A percentile compares a stretch with the other conserved stretches of the same genome.
These are phyloP conservation scores for Fusarium zealandicum DNA, from an alignment of 2,329 filamentous ascomycete genomes.

Conservation along the genomic window DNA sequence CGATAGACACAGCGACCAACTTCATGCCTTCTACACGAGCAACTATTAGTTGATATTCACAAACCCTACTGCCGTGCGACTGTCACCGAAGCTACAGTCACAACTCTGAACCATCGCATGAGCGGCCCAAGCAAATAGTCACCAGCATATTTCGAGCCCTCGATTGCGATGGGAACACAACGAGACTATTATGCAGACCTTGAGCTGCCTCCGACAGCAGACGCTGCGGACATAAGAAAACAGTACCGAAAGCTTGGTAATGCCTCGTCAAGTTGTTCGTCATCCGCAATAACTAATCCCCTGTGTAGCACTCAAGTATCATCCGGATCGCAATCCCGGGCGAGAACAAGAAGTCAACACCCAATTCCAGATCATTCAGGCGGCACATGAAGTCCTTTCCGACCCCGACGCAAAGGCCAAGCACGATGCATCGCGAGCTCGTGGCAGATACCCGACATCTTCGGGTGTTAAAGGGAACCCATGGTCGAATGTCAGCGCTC, in stretches of 20 bases:
- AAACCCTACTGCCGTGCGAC: neutral
- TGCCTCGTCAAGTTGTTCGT: neutral
- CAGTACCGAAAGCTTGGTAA: conserved; percentile 84
- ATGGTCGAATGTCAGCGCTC: conserved; percentile 57
- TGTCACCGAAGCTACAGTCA: neutral
- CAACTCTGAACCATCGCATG: conserved; percentile 7
- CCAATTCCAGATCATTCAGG: conserved; percentile 86
- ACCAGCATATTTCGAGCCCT: conserved; percentile 14
- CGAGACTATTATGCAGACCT: conserved; percentile 88
- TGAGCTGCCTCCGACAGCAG: conserved; percentile 71
- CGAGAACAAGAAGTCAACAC: conserved; percentile 79
- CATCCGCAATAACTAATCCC: conserved; percentile 35
- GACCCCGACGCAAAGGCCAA: conserved; percentile 59
- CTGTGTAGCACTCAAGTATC: conserved; percentile 75
- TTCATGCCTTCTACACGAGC: conserved; percentile 12
- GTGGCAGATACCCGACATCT: conserved; percentile 53
- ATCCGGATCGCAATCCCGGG: conserved; percentile 88
- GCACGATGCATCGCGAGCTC: conserved; percentile 58
- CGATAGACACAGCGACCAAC: neutral
- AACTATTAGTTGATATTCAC: conserved; percentile 5
- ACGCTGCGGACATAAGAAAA: conserved; percentile 80
- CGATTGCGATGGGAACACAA: conserved; percentile 50
- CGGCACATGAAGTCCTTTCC: conserved; percentile 77
- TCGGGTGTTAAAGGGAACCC: conserved; percentile 66
- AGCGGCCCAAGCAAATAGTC: neutral